These are phyloP conservation scores for Fraxinus greggii DNA, from an alignment of 305 asterid genomes.

Conservation along the genomic window DNA sequence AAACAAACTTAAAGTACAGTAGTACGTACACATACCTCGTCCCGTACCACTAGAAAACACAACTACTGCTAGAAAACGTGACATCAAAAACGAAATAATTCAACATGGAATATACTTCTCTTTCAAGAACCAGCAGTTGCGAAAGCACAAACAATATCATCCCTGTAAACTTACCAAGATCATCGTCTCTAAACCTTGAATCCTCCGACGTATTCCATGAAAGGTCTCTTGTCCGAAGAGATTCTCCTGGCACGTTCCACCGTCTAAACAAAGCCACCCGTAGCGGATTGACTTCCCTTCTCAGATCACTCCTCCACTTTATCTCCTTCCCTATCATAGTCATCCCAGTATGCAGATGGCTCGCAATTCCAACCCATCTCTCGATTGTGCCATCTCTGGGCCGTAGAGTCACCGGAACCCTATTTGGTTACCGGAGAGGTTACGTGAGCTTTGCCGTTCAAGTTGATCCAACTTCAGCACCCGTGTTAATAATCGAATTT, in stretches of 20 bases:
- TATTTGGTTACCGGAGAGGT: constrained; percentile 56
- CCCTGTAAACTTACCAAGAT: constrained; percentile 30
- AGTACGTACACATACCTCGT: constrained; percentile 12
- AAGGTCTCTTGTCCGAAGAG: constrained; percentile 20
- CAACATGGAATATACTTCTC: constrained; percentile 25
- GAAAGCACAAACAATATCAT: constrained; percentile 40
- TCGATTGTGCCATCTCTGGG: constrained; percentile 50
- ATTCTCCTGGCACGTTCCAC: constrained; percentile 18
- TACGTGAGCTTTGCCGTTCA: constrained; percentile 52
- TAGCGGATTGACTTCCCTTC: constrained; percentile 28
- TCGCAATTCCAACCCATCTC: constrained; percentile 30
- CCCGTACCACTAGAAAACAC: neutral
- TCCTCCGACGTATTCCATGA: constrained; percentile 22
- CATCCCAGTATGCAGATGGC: constrained; percentile 43
- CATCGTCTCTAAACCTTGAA: constrained; percentile 28
- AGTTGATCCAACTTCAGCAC: constrained; percentile 35
- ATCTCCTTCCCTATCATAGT: constrained; percentile 39
- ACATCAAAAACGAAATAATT: neutral
- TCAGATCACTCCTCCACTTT: constrained; percentile 40
- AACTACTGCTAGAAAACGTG: neutral
- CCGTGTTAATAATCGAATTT: constrained; percentile 45
- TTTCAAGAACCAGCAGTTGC: constrained; percentile 48
- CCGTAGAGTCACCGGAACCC: constrained; percentile 53
- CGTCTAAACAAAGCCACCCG: constrained; percentile 26
- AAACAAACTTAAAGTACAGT: neutral